Base-by-base conservation (phyloP, 176 grass and related monocot genomes). In the Phyllostachys edulis region DNA sequence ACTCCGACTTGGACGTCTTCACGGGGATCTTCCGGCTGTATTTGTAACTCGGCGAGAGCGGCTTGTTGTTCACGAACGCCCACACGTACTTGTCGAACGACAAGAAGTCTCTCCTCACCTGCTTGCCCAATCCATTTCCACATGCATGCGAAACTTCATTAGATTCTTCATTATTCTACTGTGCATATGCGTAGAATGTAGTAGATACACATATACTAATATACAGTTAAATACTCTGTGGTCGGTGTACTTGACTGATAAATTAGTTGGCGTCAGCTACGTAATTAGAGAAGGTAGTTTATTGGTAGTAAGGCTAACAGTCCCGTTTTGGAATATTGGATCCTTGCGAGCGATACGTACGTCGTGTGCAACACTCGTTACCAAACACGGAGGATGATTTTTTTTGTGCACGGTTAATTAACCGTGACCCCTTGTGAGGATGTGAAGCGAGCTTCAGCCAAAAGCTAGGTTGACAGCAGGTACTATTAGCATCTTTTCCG, bases 1-100 rank as follows among this genome's bases (percentile, higher is more conserved):
- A 87, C 89, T 98, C 96, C 41, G 96, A 98, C 80, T 98, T 98
- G 77, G 96, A 98, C 67, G 93, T 95, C 89, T 98, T 98, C 59
- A 92, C 93, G 0, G 96, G 96, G 71, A 98, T 98, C 85, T 98
- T 98, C 82, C 93, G 85, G 86, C 91, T 89, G 80, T 85, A 90
- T 75, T 86, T 98, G 91, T 98, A 95, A 15, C 87, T 80, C 27
- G 96, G 87, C 21, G 87, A 90, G 49, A 98, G 87, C 11, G 96
- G 69, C 59, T 94, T 98, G 77, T 89, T 76, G 91, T 95, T 95
- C 61, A 98, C 89, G 87, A 98, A 98, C 32, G 82, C 85, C 96
- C 96, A 98, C 50, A 95, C 76, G 79, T 98, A 98, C 57, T 86
- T 93, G 83, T 80, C 89, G 39, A 98, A 65, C 27, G 96, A 92